phyloP scores from a whole-genome alignment of 2,329 filamentous ascomycete genomes.

The Colletotrichum noveboracense region DNA sequence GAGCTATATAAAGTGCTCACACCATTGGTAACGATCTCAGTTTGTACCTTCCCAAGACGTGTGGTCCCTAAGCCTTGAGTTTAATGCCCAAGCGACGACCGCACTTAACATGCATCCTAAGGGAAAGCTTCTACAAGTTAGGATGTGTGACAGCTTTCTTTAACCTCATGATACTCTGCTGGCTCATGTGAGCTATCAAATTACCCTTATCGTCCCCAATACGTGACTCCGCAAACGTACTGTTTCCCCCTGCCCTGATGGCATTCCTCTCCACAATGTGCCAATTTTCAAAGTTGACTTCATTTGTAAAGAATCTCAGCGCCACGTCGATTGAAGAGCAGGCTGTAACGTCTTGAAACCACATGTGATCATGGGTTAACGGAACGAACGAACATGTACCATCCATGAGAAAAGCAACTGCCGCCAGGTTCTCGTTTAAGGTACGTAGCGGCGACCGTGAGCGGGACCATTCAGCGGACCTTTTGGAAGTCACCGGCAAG shows the following conservation, averaged over 20 bases:
- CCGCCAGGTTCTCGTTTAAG: background rate
- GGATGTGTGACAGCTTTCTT: background rate
- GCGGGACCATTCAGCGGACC: background rate
- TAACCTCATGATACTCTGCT: background rate
- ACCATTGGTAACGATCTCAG: rapidly evolving
- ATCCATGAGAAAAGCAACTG: background rate
- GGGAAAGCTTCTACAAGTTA: background rate
- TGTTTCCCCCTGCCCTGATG: background rate
- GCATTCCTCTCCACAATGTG: background rate
- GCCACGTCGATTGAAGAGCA: background rate
- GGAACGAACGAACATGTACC: background rate
- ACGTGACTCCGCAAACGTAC: background rate
- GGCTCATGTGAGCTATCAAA: background rate
- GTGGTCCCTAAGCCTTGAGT: background rate
- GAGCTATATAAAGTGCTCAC: background rate
- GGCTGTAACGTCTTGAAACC: background rate
- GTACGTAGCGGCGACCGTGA: background rate
- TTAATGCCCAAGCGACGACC: background rate
- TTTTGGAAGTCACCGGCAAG: background rate
- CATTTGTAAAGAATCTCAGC: background rate
- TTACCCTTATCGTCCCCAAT: background rate
- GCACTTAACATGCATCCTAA: background rate
- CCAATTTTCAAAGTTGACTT: background rate
- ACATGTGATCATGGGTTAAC: background rate
- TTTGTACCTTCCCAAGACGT: background rate